Conservation (phyloP, 441 rosid genomes). For the Erodium chrysanthum region DNA sequence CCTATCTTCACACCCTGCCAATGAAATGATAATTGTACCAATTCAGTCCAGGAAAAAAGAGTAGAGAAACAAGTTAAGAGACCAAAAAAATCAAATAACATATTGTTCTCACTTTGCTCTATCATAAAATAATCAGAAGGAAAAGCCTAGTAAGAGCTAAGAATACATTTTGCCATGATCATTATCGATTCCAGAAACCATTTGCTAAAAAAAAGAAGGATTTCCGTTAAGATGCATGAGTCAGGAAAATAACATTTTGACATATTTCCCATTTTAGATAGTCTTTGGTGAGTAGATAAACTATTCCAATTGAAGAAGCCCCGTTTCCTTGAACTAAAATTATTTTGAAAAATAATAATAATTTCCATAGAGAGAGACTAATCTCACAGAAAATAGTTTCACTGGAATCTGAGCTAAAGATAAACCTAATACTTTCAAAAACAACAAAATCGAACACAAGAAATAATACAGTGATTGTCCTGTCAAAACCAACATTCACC, state of each 20-base stretch:
- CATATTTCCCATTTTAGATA: background rate
- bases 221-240: background rate
- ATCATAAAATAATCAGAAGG: background rate
- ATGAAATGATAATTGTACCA: constrained; percentile 9
- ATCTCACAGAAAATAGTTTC: background rate
- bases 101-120: background rate
- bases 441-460: background rate
- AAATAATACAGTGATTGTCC: background rate
- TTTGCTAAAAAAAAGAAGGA: background rate
- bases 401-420: background rate
- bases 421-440: background rate
- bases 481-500: background rate
- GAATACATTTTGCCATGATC: background rate
- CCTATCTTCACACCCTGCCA: constrained; percentile 78
- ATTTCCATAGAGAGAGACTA: background rate
- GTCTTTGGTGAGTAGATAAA: background rate
- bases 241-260: background rate
- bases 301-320: background rate
- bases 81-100: background rate
- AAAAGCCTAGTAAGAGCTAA: background rate
- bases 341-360: background rate
- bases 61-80: constrained; percentile 5
- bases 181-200: background rate
- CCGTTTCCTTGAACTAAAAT: background rate
- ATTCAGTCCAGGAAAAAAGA: constrained; percentile 15